Percentiles rank a stretch among this genome's conserved stretches.
Evolutionary conservation across 1,284 basidiomycete species (phyloP).

Genomic region (Papiliotrema terrestris): DNA sequence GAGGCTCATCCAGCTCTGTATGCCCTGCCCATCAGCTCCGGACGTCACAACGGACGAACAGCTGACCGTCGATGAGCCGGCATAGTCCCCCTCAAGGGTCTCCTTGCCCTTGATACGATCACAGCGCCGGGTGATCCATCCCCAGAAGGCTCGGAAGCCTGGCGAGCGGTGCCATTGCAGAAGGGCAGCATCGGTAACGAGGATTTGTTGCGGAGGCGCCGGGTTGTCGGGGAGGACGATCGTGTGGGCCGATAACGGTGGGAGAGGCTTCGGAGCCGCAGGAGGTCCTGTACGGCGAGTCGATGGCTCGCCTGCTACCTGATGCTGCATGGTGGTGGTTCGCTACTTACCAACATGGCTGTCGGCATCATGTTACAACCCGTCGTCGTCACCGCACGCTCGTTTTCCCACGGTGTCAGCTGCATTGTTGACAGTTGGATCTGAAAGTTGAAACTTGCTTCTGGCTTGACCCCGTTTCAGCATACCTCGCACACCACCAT

Average conservation of each 20-base stretch:
- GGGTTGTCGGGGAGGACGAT: not conserved
- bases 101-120: constrained; percentile 66
- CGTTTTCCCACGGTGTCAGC: constrained; percentile 7
- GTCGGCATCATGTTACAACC: no score
- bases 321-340: not conserved
- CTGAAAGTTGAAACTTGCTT: not conserved
- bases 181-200: constrained; percentile 63
- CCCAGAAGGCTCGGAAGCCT: constrained; percentile 66
- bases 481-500: constrained; percentile 12
- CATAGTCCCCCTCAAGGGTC: constrained; percentile 22
- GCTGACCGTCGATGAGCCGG: constrained; percentile 40
- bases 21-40: constrained; percentile 14
- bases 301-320: not conserved
- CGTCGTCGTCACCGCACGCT: not conserved
- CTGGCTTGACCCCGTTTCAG: not conserved
- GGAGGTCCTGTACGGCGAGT: not conserved
- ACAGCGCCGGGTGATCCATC: constrained; percentile 69
- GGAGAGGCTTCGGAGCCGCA: no score
- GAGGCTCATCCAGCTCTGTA: constrained; percentile 53
- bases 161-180: constrained; percentile 62
- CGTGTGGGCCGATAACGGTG: not conserved
- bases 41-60: constrained; percentile 18
- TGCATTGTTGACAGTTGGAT: constrained; percentile 5
- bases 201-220: constrained; percentile 15
- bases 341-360: no score